Evolutionary conservation across 495 filamentous ascomycete genomes (phyloP).

Genomic region (Aspergillus avenaceus): DNA sequence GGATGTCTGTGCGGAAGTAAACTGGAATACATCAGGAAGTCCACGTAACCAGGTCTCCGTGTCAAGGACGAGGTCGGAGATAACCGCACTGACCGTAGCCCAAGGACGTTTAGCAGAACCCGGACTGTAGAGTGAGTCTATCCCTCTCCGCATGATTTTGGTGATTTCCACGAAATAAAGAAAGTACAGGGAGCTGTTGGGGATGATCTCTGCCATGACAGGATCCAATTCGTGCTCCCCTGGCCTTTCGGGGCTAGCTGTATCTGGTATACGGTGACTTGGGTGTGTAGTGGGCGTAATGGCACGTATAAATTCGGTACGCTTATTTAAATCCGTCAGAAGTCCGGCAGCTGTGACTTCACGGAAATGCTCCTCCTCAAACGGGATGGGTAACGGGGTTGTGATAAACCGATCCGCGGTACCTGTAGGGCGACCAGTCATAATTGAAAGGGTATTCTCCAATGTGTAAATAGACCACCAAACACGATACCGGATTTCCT

Average conservation of each 20-base stretch:
- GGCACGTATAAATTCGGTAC: conserved; percentile 14
- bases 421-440: conserved; percentile 56
- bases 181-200: conserved; percentile 41
- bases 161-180: conserved; percentile 35
- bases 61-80: conserved; percentile 37
- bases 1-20: conserved; percentile 16
- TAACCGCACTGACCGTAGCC: conserved; percentile 47
- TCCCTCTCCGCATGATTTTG: conserved; percentile 42
- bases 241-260: background rate
- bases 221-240: background rate
- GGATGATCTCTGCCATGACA: conserved; percentile 7
- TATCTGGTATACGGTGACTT: background rate
- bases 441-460: conserved; percentile 51
- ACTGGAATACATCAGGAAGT: conserved; percentile 43
- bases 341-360: conserved; percentile 22
- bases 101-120: conserved; percentile 41
- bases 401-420: conserved; percentile 49
- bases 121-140: conserved; percentile 50
- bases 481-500: conserved; percentile 36
- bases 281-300: background rate
- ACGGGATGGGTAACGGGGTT: conserved; percentile 48
- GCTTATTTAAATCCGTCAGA: conserved; percentile 22
- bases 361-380: conserved; percentile 45
- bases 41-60: conserved; percentile 45
- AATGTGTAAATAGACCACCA: conserved; percentile 55